Base-by-base conservation (phyloP, 306 rosid genomes). In the Arachis hypogaea region DNA sequence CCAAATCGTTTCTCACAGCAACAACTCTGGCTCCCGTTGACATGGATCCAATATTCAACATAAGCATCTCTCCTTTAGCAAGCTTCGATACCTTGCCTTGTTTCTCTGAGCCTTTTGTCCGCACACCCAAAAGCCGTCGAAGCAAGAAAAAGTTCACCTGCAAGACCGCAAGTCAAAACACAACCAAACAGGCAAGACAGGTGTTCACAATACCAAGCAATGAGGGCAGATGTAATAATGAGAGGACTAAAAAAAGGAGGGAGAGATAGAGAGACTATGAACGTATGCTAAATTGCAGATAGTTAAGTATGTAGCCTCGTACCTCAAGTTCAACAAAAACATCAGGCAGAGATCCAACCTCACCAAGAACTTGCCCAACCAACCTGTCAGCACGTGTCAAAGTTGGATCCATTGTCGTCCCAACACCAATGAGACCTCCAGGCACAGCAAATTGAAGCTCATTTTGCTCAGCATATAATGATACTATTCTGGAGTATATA, bases 11-110 rank as follows among this genome's bases (percentile, higher is more conserved):
- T 81, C 76, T 93, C 43, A 93, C 98, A 14, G 97, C 98, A 56
- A 88, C 3, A 30, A 93, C 98, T 71, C 90, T 81, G 40, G 97
- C 98, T 33, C 98, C 96, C 0, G 93, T 88, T 7, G 96, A 91
- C 99, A 91, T 94, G 10, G 99, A 94, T 67, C 99, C 99, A 7
- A 92, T 91, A 88, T 94, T 94, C 87, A 94, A 84, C 97, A 94
- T 94, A 11, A 94, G 87, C 72, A 94, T 94, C 94, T 94, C 99
- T 16, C 69, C 85, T 84, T 92, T 94, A 0, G 87, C 81, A 42
- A 92, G 87, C 80, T 91, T 94, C 49, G 99, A 82, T 30, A 94
- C 99, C 86, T 87, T 94, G 7, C 99, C 98, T 63, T 92, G 96
- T 77, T 86, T 91, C 85, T 89, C 98, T 0, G 96, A 82, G 5